Base-by-base conservation (phyloP, 257 asterid genomes). In the Solanum pimpinellifolium region DNA sequence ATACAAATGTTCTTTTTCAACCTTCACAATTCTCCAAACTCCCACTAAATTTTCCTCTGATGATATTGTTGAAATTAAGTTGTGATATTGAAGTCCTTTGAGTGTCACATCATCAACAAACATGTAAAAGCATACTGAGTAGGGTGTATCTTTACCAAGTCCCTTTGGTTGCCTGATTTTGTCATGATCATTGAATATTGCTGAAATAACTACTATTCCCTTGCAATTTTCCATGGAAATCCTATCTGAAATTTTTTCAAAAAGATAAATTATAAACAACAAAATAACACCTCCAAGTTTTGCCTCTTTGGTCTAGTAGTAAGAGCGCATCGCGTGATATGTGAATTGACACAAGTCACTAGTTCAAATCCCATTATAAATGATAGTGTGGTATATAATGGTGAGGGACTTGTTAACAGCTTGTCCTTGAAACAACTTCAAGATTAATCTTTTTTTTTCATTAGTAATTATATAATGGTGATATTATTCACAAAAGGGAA, bases 141-240 rank as follows among this genome's bases (percentile, higher is more conserved):
- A 92, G 7, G 89, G 88, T 80, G 99, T 95, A 49, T 88, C 90
- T 35, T 94, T 89, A 21, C 99, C 99, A 11, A 97, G 86, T 70
- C 98, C 98, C 77, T 72, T 93, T n/a, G 99, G 99, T 85, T 97
- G 99, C 86, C 99, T 93, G 90, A 96, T 93, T 90, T 97, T 97
- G 91, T 97, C 99, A 56, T 97, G 98, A 73, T 94, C 98, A 42
- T 92, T 92, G 92, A 96, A 97, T 80, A 96, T 90, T 2, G 99
- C 99, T 2, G 99, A 97, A 29, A 90, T 94, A 18, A 97, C 95
- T n/a, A 97, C 99, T 41, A 96, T 77, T 13, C 98, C 94, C 4
- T 89, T 82, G 70, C 99, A 97, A 15, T 89, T 89, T 14, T 95
- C 98, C 99, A 96, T 94, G 4, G 88, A 77, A 5, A 65, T 90